Percentiles rank a stretch among this genome's conserved stretches.
Conservation (phyloP, 805 yeast species). For the Wickerhamomyces strasburgensis region DNA sequence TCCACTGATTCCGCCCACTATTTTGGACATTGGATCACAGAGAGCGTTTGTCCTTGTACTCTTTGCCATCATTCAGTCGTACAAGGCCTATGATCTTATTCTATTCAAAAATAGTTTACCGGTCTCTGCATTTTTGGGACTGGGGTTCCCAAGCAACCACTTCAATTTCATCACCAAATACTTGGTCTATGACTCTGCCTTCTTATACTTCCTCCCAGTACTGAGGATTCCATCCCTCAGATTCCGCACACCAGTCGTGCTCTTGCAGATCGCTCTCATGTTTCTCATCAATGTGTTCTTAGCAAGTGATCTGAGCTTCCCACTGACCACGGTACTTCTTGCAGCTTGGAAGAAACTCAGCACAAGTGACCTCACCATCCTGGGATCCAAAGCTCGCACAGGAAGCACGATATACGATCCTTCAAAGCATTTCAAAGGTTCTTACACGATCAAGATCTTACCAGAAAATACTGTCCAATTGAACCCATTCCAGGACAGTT, state of each 20-base stretch:
- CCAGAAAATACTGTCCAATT: slow-evolving; percentile 88
- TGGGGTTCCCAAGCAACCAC: slow-evolving; percentile 40
- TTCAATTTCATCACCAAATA: slow-evolving; percentile 66
- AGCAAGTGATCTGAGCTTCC: slow-evolving; percentile 45
- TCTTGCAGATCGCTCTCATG: slow-evolving; percentile 42
- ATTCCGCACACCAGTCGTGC: slow-evolving; percentile 53
- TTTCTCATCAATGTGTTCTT: slow-evolving; percentile 49
- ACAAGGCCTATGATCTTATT: slow-evolving; percentile 71
- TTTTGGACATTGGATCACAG: slow-evolving; percentile 74
- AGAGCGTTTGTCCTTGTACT: slow-evolving; percentile 60
- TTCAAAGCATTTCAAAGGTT: slow-evolving; percentile 68
- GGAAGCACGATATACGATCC: slow-evolving; percentile 25
- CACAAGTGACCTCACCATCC: slow-evolving; percentile 46
- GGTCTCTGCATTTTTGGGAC: slow-evolving; percentile 27
- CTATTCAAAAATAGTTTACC: slow-evolving; percentile 45
- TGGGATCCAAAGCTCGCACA: slow-evolving; percentile 38
- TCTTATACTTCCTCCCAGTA: slow-evolving; percentile 65
- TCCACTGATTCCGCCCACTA: slow-evolving; percentile 56
- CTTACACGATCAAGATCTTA: slow-evolving; percentile 75
- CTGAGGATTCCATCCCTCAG: slow-evolving; percentile 72
- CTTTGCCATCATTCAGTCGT: slow-evolving; percentile 75
- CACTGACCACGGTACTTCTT: slow-evolving; percentile 36
- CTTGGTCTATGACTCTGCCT: slow-evolving; percentile 64
- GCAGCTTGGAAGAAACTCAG: slow-evolving; percentile 41
- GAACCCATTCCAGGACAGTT: slow-evolving; percentile 65